Evolutionary conservation across 371 early-diverging fungal genomes (phyloP).

Genomic region (Parasitella parasitica): DNA sequence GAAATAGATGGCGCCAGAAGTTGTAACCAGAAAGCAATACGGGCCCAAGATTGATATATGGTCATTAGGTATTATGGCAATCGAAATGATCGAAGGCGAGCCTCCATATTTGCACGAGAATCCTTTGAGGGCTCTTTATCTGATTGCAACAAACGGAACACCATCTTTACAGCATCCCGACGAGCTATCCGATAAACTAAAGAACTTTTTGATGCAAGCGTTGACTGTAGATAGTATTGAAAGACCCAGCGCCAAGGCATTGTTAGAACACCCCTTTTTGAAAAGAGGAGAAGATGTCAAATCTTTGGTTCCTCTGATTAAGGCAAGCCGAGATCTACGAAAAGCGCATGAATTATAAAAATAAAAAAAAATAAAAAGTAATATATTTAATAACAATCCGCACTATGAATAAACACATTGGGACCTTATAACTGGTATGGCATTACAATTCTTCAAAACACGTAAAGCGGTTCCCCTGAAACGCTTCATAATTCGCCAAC

Average conservation of each 20-base stretch:
- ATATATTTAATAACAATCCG: background rate
- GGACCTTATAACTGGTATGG: too few species aligned
- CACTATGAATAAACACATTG: too few species aligned
- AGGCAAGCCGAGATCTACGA: conserved; percentile 73
- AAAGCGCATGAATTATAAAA: conserved; percentile 19
- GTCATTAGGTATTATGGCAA: conserved; percentile 90
- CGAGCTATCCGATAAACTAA: conserved; percentile 60
- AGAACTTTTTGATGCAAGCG: conserved; percentile 68
- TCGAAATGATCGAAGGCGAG: conserved; percentile 82
- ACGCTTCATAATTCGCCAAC: too few species aligned
- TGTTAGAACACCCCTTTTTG: conserved; percentile 81
- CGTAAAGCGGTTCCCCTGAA: too few species aligned
- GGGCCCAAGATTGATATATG: conserved; percentile 91
- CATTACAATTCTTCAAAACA: too few species aligned
- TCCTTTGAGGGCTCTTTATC: conserved; percentile 78
- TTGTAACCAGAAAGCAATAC: conserved; percentile 87
- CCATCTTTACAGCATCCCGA: conserved; percentile 81
- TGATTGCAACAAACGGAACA: conserved; percentile 89
- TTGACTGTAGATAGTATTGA: conserved; percentile 68
- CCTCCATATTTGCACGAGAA: conserved; percentile 90
- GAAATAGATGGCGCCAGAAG: conserved; percentile 90
- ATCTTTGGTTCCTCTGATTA: conserved; percentile 85
- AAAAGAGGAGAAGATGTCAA: conserved; percentile 80
- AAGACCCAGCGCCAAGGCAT: conserved; percentile 30
- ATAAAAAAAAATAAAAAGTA: background rate